A percentile compares a stretch with the other conserved stretches of the same genome.
These are phyloP conservation scores for Microcos paniculata DNA, from an alignment of 345 rosid species.

Conservation along the genomic window DNA sequence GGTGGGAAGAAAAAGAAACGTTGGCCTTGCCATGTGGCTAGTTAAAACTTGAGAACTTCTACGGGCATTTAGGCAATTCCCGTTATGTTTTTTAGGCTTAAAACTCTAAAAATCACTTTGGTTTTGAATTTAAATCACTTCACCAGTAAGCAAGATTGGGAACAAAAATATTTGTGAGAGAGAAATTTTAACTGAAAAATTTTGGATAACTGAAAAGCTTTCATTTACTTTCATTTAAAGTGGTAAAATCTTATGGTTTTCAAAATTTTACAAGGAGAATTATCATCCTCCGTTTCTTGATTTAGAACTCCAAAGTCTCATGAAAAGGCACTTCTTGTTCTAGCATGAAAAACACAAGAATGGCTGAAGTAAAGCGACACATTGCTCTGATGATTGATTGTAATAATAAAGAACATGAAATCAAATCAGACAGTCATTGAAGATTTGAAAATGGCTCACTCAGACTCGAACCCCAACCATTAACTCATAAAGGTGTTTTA, in stretches of 20 bases:
- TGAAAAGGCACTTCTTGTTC: background rate
- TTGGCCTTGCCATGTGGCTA: slow-evolving; percentile 11
- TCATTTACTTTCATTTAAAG: background rate
- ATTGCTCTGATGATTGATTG: background rate
- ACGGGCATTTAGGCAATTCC: background rate
- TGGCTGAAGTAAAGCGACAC: background rate
- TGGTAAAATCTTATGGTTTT: background rate
- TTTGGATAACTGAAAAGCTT: background rate
- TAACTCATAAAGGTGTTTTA: background rate
- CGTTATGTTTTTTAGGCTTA: background rate
- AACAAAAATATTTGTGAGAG: no score
- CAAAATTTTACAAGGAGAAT: no score
- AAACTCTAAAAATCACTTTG: background rate
- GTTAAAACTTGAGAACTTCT: background rate
- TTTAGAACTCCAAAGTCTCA: background rate
- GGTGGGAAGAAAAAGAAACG: slow-evolving; percentile 31
- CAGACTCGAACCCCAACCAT: no score
- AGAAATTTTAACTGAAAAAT: background rate
- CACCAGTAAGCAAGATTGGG: background rate
- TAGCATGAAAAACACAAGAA: background rate
- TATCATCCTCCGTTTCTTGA: background rate
- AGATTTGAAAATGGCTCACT: background rate
- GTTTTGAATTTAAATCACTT: slow-evolving; percentile 6
- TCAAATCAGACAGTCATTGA: background rate
- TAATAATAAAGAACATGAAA: background rate